Conservation (phyloP, 75 land plant species). For the Ceratopteris richardii region DNA sequence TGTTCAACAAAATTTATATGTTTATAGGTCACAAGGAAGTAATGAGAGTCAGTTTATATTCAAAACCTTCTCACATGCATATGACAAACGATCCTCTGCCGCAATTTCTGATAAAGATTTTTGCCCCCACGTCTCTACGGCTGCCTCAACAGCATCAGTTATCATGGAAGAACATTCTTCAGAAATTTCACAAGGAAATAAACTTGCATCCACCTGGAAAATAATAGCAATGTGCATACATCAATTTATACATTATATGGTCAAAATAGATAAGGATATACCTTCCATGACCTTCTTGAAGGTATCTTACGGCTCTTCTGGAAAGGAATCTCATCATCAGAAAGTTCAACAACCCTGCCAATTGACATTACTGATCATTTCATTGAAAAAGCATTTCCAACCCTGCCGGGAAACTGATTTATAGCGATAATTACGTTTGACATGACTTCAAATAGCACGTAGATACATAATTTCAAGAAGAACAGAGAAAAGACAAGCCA, state of each 20-base stretch:
- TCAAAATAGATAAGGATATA: conserved; percentile 7
- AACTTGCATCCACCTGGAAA: conserved; percentile 68
- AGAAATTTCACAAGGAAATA: conserved; percentile 88
- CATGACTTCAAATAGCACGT: too few species aligned
- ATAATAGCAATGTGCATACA: background rate
- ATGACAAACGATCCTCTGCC: conserved; percentile 93
- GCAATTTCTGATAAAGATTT: conserved; percentile 84
- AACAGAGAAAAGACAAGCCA: too few species aligned
- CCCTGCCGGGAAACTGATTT: too few species aligned
- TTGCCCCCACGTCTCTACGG: conserved; percentile 83
- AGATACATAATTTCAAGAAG: too few species aligned
- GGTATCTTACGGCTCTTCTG: conserved; percentile 55
- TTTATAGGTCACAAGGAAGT: too few species aligned
- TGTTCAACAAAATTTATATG: too few species aligned
- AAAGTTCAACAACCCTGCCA: conserved; percentile 68
- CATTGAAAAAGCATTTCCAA: too few species aligned
- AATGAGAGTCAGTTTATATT: background rate
- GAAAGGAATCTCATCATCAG: conserved; percentile 51
- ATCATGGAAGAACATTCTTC: conserved; percentile 40
- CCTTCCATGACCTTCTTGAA: conserved; percentile 81
- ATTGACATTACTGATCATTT: background rate
- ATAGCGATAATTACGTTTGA: too few species aligned
- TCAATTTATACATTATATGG: background rate
- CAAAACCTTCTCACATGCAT: conserved; percentile 89
- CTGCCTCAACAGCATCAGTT: conserved; percentile 77